Evolutionary conservation across 768 basidiomycete genomes (phyloP).

Genomic region (Termitomyces sp.): DNA sequence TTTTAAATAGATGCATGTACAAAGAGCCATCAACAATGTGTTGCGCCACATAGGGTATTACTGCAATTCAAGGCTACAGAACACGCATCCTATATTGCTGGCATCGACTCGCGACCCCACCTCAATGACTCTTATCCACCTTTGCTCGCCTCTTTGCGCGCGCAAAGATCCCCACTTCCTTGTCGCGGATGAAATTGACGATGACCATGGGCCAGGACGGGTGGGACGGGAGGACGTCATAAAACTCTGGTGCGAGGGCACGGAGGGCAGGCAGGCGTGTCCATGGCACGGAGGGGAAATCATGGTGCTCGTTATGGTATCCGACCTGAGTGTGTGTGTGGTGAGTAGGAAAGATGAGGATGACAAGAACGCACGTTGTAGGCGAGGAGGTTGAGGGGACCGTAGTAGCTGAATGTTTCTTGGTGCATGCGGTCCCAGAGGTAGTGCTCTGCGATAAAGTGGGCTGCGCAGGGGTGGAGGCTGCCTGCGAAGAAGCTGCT

Average conservation of each 20-base stretch:
- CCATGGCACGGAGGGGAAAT: constrained; percentile 97
- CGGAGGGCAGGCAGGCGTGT: constrained; percentile 84
- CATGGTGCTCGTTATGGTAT: constrained; percentile 99
- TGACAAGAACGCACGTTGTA: constrained; percentile 71
- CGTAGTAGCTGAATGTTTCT: constrained; percentile 98
- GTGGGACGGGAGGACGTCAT: constrained; percentile 84
- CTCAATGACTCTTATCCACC: constrained; percentile 19
- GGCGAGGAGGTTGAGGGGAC: constrained; percentile 81
- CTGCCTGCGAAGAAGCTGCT: constrained; percentile 96
- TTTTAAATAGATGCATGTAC: neutral
- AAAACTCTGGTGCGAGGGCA: constrained; percentile 86
- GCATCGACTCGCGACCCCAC: neutral
- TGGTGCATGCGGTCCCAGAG: constrained; percentile 90
- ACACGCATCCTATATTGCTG: too few species aligned
- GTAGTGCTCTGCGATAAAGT: constrained; percentile 98
- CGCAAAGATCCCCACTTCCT: constrained; percentile 84
- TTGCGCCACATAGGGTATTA: too few species aligned
- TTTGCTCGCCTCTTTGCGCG: constrained; percentile 67
- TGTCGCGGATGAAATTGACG: constrained; percentile 89
- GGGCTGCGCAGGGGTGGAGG: constrained; percentile 92
- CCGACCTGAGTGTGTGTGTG: constrained; percentile 60
- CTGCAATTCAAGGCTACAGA: too few species aligned
- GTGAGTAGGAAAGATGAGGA: neutral
- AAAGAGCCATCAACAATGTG: too few species aligned
- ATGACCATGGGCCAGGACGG: constrained; percentile 95